Percentiles rank a stretch among this genome's conserved stretches.
Conservation (phyloP, 2,329 filamentous ascomycete genomes). For the Mycocentrospora acerina region DNA sequence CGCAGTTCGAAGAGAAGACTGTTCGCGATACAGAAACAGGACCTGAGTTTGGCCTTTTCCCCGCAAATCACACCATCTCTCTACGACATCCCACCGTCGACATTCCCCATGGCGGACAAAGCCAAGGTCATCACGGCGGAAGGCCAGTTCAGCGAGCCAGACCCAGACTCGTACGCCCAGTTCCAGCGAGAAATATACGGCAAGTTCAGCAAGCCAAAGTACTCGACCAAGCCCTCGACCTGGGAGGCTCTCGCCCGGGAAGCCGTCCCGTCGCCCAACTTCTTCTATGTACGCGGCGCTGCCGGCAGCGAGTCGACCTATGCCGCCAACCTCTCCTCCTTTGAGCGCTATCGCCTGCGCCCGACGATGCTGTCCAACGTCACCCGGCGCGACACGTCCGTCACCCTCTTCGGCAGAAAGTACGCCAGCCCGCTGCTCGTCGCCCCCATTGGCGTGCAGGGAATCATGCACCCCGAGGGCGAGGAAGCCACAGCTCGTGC, state of each 20-base stretch:
- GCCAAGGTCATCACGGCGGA: conserved; percentile 3
- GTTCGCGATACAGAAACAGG: too few relatives aligned
- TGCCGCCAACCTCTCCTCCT: conserved; percentile 41
- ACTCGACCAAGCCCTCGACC: conserved; percentile 44
- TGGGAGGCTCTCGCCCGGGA: conserved; percentile 41
- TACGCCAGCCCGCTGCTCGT: conserved; percentile 59
- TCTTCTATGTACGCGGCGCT: conserved; percentile 42
- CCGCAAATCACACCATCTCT: too few relatives aligned
- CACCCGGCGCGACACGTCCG: conserved; percentile 35
- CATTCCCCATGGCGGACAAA: conserved; percentile 8
- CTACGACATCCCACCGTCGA: too few relatives aligned
- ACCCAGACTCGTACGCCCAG: conserved; percentile 35
- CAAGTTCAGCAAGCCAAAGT: conserved; percentile 39
- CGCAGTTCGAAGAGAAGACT: too few relatives aligned
- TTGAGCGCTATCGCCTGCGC: conserved; percentile 42
- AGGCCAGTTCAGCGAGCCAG: conserved; percentile 33
- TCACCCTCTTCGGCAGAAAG: conserved; percentile 43
- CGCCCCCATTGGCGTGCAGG: conserved; percentile 70
- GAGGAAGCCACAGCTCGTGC: conserved; percentile 66
- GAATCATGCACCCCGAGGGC: conserved; percentile 65
- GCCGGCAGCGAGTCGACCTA: conserved; percentile 43
- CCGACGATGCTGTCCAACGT: conserved; percentile 45
- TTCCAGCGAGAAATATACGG: conserved; percentile 44
- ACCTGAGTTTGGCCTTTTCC: too few relatives aligned
- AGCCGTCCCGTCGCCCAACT: conserved; percentile 40